Evolutionary conservation across 2,329 filamentous ascomycete genomes (phyloP).

Genomic region (Ascochyta rabiei): DNA sequence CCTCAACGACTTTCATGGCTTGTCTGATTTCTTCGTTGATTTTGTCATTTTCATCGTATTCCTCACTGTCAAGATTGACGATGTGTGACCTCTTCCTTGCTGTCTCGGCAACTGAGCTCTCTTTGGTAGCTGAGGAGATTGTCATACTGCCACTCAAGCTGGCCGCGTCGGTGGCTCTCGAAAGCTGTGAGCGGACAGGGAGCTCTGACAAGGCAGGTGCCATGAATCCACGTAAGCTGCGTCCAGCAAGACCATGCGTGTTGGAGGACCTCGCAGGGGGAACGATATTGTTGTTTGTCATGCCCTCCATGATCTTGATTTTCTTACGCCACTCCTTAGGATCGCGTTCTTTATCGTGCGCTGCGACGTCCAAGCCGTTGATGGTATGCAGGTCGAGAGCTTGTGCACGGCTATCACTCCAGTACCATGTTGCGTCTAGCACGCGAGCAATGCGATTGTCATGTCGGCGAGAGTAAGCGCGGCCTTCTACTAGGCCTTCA

Average conservation of each 20-base stretch:
- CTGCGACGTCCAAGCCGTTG: slow-evolving; percentile 59
- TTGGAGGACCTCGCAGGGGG: not conserved
- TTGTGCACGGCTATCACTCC: slow-evolving; percentile 62
- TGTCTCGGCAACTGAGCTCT: not conserved
- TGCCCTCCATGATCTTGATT: slow-evolving; percentile 53
- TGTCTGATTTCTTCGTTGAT: slow-evolving; percentile 21
- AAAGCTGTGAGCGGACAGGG: slow-evolving; percentile 3
- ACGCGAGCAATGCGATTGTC: slow-evolving; percentile 55
- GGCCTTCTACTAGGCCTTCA: slow-evolving; percentile 51
- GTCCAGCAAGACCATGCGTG: not conserved
- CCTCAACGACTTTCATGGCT: slow-evolving; percentile 17
- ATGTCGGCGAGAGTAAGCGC: slow-evolving; percentile 52
- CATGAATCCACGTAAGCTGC: slow-evolving; percentile 26
- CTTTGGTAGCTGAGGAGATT: not conserved
- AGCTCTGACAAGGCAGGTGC: slow-evolving; percentile 17
- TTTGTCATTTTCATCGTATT: slow-evolving; percentile 24
- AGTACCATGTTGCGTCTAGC: slow-evolving; percentile 58
- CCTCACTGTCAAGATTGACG: slow-evolving; percentile 21
- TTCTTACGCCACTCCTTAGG: slow-evolving; percentile 55
- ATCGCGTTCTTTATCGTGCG: slow-evolving; percentile 53
- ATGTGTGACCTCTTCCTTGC: slow-evolving; percentile 20
- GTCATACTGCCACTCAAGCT: not conserved
- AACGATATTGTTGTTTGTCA: not conserved
- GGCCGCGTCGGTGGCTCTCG: not conserved
- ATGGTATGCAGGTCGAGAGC: slow-evolving; percentile 62